phyloP scores from a whole-genome alignment of 495 filamentous ascomycete genomes.

The Penicillium pulvis region DNA sequence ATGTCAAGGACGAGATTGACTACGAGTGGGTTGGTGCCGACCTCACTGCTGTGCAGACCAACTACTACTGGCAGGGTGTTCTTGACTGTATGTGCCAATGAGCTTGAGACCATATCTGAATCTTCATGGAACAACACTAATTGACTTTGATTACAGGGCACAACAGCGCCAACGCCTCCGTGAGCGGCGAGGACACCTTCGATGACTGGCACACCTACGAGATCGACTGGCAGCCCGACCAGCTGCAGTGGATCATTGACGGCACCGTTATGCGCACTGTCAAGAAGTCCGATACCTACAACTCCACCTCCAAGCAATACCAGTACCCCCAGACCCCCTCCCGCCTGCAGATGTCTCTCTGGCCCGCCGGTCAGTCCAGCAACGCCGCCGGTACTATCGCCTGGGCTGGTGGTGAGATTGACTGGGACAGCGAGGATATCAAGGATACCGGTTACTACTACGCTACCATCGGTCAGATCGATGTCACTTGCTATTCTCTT shows the following conservation, averaged over 20 bases:
- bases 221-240: constrained; percentile 87
- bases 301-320: constrained; percentile 78
- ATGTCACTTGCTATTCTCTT: constrained; percentile 81
- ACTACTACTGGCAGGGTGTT: constrained; percentile 96
- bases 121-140: background rate
- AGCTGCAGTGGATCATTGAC: constrained; percentile 83
- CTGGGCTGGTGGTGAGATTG: constrained; percentile 88
- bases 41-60: constrained; percentile 77
- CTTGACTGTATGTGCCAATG: constrained; percentile 72
- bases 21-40: constrained; percentile 91
- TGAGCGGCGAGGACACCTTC: constrained; percentile 68
- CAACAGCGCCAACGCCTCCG: constrained; percentile 70
- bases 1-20: constrained; percentile 98
- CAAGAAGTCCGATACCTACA: constrained; percentile 78
- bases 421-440: constrained; percentile 85
- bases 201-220: constrained; percentile 86
- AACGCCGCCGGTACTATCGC: constrained; percentile 84
- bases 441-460: constrained; percentile 86
- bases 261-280: constrained; percentile 72
- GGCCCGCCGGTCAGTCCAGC: constrained; percentile 82
- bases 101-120: background rate
- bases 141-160: constrained; percentile 52
- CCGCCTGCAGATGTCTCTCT: constrained; percentile 93
- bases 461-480: constrained; percentile 74
- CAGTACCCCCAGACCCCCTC: constrained; percentile 90